Evolutionary conservation across 2,329 filamentous ascomycete genomes (phyloP).

Genomic region (Furcasterigmium sp.): DNA sequence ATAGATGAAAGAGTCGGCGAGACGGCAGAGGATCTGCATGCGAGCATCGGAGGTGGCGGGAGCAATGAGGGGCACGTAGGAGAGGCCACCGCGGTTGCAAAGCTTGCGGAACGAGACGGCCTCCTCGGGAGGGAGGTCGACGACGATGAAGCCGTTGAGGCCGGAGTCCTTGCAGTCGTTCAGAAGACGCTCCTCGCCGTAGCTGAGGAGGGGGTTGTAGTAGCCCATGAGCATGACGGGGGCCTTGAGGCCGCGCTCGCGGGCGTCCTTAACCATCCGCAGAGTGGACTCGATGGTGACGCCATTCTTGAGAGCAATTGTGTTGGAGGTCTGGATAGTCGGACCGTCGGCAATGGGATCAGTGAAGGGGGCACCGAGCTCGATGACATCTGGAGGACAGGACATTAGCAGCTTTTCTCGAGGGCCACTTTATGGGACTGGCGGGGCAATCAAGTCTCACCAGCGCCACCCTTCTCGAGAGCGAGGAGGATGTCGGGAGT

Average conservation of each 20-base stretch:
- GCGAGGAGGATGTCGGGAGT: conserved; percentile 80
- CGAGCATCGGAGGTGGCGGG: conserved; percentile 86
- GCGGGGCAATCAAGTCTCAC: too few relatives aligned
- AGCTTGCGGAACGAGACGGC: conserved; percentile 84
- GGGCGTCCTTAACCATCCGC: conserved; percentile 76
- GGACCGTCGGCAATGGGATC: conserved; percentile 97
- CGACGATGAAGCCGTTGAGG: conserved; percentile 94
- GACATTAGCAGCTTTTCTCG: background rate
- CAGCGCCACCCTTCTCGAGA: conserved; percentile 88
- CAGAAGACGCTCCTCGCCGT: conserved; percentile 86
- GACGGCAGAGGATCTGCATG: conserved; percentile 93
- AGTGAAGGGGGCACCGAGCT: conserved; percentile 93
- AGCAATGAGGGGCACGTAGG: conserved; percentile 95
- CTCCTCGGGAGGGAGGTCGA: conserved; percentile 93
- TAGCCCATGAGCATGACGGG: conserved; percentile 97
- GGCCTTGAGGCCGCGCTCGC: conserved; percentile 69
- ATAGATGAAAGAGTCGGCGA: conserved; percentile 98
- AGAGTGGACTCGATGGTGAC: conserved; percentile 77
- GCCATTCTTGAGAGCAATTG: conserved; percentile 79
- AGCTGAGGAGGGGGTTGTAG: conserved; percentile 93
- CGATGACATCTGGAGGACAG: conserved; percentile 71
- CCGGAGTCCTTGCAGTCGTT: conserved; percentile 78
- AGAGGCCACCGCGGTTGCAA: conserved; percentile 75
- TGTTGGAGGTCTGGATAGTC: conserved; percentile 94
- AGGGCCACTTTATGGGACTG: background rate